Conservation (phyloP, 1,139 yeast species). For the Tardiomyces depauwii region DNA sequence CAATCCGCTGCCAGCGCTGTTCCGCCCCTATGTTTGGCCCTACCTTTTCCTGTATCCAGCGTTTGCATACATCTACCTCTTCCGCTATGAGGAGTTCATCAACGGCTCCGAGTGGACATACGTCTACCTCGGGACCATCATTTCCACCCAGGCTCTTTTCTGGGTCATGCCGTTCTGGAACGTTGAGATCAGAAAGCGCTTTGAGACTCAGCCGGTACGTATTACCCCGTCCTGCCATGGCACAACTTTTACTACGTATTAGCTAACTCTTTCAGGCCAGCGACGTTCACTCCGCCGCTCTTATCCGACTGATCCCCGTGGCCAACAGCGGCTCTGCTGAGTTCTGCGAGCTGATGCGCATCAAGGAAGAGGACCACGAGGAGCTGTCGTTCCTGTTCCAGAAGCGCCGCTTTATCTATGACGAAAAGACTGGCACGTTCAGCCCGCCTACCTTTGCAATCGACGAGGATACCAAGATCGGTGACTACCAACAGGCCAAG, state of each 20-base stretch:
- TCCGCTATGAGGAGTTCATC: conserved; percentile 69
- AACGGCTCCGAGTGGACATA: conserved; percentile 77
- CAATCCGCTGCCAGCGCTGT: conserved; percentile 48
- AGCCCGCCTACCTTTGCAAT: conserved; percentile 73
- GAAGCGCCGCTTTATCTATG: conserved; percentile 79
- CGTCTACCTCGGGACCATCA: conserved; percentile 64
- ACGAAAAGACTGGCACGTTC: conserved; percentile 43
- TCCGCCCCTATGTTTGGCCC: conserved; percentile 80
- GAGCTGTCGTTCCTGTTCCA: conserved; percentile 78
- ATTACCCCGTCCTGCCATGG: too few species aligned
- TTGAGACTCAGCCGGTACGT: conserved; percentile 22
- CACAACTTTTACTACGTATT: conserved; percentile 1
- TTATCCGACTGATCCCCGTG: conserved; percentile 68
- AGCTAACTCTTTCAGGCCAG: conserved; percentile 20
- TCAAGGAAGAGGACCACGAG: conserved; percentile 43
- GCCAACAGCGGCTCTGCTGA: conserved; percentile 83
- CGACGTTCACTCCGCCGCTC: conserved; percentile 49
- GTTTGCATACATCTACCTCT: conserved; percentile 53
- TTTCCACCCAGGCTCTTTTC: conserved; percentile 62
- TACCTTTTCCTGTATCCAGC: conserved; percentile 70
- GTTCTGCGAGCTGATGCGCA: conserved; percentile 54
- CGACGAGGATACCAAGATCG: conserved; percentile 51
- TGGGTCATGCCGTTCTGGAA: conserved; percentile 97
- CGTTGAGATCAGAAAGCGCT: conserved; percentile 54
- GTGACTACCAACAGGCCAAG: conserved; percentile 44